Evolutionary conservation across 208 protist genomes (phyloP), one percentile per base, ranked within the genome.

Genomic region (Wallacemonas rigidus): DNA sequence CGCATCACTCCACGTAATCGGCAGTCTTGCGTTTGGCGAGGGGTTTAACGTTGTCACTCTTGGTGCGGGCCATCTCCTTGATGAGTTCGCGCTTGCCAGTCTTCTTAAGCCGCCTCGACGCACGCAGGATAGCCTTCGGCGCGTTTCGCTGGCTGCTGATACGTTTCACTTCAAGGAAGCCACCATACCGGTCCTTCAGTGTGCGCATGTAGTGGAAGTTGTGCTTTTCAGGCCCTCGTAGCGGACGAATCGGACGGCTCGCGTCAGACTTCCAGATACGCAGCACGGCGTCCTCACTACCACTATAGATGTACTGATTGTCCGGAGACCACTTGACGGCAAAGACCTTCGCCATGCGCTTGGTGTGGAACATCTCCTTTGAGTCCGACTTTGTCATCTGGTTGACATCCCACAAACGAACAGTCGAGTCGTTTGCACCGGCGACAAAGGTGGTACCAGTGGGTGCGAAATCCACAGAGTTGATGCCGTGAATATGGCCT

Each of bases 341-440:
- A 48, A 88, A 98, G 61, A 98, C 92, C 53, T 86, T 91, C n/a
- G 99, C 95, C 98, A 99, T 99, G 55, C 98, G 96, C 84, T 98
- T 98, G 7, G 98, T 99, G 87, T 99, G 97, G 85, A 99, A 99
- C 72, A 99, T 97, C 65, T 99, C 98, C 55, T 88, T 74, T n/a
- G 91, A 97, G 69, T 86, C 85, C 2, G 86, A 95, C 77, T 90
- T 98, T 69, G 76, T 90, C 67, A 80, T 91, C 69, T 82, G 83
- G 69, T 98, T 87, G 45, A 93, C 60, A 56, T 91, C 83, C 88
- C 96, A 99, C 41, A 99, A 97, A 45, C 98, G 94, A 40, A 99
- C 61, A 11, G 98, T 98, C 55, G 88, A 85, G 73, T 99, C 98
- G 76, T 98, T 98, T 0, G 91, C 94, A 17, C 97, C 98, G 0